phyloP scores from a whole-genome alignment of 192 early-diverging fungal genomes.

The Diversispora epigaea region DNA sequence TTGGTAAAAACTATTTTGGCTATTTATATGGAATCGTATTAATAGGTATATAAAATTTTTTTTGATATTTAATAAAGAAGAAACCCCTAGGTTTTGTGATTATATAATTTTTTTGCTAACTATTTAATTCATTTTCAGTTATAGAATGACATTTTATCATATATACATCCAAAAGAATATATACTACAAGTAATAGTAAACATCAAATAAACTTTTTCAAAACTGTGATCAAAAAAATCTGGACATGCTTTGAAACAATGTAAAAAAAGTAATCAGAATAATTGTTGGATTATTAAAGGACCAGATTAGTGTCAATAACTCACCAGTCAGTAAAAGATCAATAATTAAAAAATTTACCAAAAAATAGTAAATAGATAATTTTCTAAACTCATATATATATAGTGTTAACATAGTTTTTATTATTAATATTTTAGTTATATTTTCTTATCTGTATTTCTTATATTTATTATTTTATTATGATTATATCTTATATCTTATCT shows the following conservation, averaged over 20 bases:
- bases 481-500: too few species aligned
- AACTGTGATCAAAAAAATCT: not conserved
- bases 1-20: not conserved
- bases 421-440: too few species aligned
- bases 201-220: conserved; percentile 1
- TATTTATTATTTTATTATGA: too few species aligned
- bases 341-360: not conserved
- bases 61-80: too few species aligned
- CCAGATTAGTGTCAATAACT: not conserved
- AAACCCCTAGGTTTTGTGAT: too few species aligned
- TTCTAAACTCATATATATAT: not conserved
- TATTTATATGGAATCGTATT: not conserved
- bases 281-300: conserved; percentile 6
- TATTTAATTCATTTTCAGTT: too few species aligned
- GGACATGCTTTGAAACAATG: not conserved
- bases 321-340: not conserved
- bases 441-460: too few species aligned
- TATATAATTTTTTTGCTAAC: too few species aligned
- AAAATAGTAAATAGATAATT: conserved; percentile 1
- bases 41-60: too few species aligned
- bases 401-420: too few species aligned
- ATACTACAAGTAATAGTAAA: conserved; percentile 2
- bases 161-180: conserved; percentile 1
- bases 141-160: conserved; percentile 1
- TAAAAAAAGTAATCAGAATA: not conserved